Conservation (phyloP, 179 eudicot genomes). For the Vitellaria paradoxa region DNA sequence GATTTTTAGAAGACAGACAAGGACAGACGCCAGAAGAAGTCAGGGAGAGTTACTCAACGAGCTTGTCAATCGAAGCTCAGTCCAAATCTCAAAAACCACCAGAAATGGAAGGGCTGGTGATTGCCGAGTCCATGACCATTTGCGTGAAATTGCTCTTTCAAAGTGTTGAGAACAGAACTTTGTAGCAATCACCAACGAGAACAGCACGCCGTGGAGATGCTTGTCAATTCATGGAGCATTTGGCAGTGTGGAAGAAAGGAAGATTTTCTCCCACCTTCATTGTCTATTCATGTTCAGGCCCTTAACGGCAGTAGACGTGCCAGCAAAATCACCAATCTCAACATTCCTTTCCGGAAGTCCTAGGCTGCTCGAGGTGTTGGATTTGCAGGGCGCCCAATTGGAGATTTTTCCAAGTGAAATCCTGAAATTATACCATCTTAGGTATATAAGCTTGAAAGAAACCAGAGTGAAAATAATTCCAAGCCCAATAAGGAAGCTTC, state of each 20-base stretch:
- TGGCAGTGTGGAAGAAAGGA: neutral
- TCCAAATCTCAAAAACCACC: slow-evolving; percentile 10
- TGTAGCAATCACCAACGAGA: neutral
- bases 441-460: slow-evolving; percentile 18
- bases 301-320: neutral
- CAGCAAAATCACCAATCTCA: neutral
- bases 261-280: slow-evolving; percentile 11
- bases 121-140: slow-evolving; percentile 17
- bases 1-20: slow-evolving; percentile 17
- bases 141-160: slow-evolving; percentile 11
- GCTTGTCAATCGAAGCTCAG: slow-evolving; percentile 21
- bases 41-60: slow-evolving; percentile 20
- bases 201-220: neutral
- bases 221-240: slow-evolving; percentile 8
- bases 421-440: slow-evolving; percentile 4
- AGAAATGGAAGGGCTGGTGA: slow-evolving; percentile 5
- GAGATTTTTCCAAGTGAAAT: slow-evolving; percentile 3
- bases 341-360: neutral
- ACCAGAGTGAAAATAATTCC: slow-evolving; percentile 16
- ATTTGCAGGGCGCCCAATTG: slow-evolving; percentile 7
- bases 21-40: slow-evolving; percentile 24
- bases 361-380: slow-evolving; percentile 18
- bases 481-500: slow-evolving; percentile 17
- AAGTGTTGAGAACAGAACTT: slow-evolving; percentile 18
- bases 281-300: slow-evolving; percentile 14